Evolutionary conservation across 73 alveolate genomes (phyloP).

Genomic region (Breviolum minutum): DNA sequence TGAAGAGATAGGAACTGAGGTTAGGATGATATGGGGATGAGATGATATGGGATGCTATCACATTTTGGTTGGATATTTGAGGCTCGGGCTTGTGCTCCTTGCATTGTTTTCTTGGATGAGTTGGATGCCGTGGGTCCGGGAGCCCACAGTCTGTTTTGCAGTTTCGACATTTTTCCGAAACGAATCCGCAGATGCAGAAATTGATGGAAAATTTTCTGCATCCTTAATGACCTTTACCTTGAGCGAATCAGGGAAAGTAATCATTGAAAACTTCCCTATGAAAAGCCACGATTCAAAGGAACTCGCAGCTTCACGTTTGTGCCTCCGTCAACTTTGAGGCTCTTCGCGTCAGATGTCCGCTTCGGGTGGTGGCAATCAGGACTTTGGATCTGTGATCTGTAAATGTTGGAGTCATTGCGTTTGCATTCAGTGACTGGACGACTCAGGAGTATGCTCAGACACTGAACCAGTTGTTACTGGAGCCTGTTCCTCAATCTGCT

Average conservation of each 20-base stretch:
- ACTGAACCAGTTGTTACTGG: conserved; percentile 73
- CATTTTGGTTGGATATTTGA: neutral
- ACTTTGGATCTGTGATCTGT: neutral
- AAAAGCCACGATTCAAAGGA: neutral
- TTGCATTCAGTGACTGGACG: neutral
- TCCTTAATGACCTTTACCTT: neutral
- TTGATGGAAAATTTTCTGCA: too few species aligned
- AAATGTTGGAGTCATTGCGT: too few species aligned
- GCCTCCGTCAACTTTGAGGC: neutral
- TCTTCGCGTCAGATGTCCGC: conserved; percentile 87
- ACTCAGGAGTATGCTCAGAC: conserved; percentile 78
- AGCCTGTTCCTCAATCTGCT: neutral
- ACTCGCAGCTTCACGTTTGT: neutral
- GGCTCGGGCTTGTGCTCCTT: conserved; percentile 91
- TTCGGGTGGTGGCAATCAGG: conserved; percentile 94
- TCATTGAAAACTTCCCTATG: neutral
- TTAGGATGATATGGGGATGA: too few species aligned
- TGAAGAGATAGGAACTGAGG: too few species aligned
- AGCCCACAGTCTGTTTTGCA: neutral
- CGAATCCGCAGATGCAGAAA: too few species aligned
- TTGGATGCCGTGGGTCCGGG: conserved; percentile 58
- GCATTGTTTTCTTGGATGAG: conserved; percentile 91
- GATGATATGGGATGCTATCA: too few species aligned
- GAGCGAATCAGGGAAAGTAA: too few species aligned
- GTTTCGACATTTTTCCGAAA: too few species aligned